Conservation (phyloP, 257 asterid species). For the Solanum chmielewskii region DNA sequence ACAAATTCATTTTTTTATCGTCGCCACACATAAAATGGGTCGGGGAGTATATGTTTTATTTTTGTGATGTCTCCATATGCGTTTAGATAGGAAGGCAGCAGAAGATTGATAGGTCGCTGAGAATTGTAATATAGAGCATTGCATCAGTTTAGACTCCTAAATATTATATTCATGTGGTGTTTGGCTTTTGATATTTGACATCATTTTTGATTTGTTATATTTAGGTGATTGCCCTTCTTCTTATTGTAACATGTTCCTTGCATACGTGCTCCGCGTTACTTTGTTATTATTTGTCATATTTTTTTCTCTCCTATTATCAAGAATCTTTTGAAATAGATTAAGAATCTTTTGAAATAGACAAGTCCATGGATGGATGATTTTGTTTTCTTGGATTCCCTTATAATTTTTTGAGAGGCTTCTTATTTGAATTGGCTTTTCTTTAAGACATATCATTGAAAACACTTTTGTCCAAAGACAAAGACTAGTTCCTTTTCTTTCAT, state of each 20-base stretch:
- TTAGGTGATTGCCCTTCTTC: not conserved
- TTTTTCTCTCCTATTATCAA: not conserved
- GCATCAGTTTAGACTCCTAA: not conserved
- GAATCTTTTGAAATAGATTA: no score
- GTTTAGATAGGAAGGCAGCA: not conserved
- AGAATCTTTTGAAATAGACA: not conserved
- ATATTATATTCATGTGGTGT: not conserved
- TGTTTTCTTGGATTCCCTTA: slow-evolving; percentile 22
- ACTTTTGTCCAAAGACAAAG: not conserved
- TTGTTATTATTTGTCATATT: not conserved
- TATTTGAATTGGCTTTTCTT: not conserved
- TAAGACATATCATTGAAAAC: not conserved
- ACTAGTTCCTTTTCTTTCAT: not conserved
- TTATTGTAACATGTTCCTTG: not conserved
- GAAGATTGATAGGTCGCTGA: not conserved
- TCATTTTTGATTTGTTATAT: not conserved
- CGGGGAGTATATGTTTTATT: not conserved
- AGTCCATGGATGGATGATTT: not conserved
- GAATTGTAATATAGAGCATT: not conserved
- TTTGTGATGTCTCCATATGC: not conserved
- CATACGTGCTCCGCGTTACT: rapidly evolving
- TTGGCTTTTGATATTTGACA: not conserved
- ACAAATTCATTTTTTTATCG: rapidly evolving
- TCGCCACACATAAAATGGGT: no score
- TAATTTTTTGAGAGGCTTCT: not conserved